Evolutionary conservation across 176 grass and related monocot species (phyloP), one percentile per base, ranked within the genome.

Genomic region (Pharus latifolius): DNA sequence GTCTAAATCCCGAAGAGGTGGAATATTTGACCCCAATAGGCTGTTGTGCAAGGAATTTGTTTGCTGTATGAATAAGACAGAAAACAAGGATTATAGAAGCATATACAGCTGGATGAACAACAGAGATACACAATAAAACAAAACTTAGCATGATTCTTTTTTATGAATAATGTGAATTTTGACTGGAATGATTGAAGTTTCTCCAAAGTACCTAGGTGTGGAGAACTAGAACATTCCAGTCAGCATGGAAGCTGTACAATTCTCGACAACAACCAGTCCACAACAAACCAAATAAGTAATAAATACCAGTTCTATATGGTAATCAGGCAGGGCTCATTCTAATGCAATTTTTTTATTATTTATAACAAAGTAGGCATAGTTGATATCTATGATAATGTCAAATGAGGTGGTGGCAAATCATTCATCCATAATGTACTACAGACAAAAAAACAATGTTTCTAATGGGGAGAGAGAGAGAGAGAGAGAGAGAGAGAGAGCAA

Each of bases 1-100:
- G 49, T 95, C 84, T 76, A 95, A 91, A 67, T 94, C 96, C 11
- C 80, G 95, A 78, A 92, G 81, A 72, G 75, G 73, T 60, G 67
- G 60, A 57, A 69, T 73, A 61, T 81, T 88, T 76, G 88, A 82
- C 47, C 88, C 86, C 73, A 97, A 65, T 76, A 97, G 26, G 58
- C 55, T 78, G 10, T 65, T 72, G 25, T 83, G 80, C 51, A 88
- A 83, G 17, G 90, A 70, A 88, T 99, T 99, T 40, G 87, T 73
- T 88, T 99, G 96, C 96, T 95, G 90, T n/a, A 40, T 23, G 27
- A 72, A 79, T 41, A 90, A 68, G 82, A 22, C 13, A 60, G 5
- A 55, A 52, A 72, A 11, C 56, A 50, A 61, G 53, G 35, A 86
- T 67, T 55, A 67, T 44, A 65, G n/a, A 69, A 27, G 49, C 7